Percentiles rank a stretch among this genome's conserved stretches.
Conservation (phyloP, 2,329 filamentous ascomycete genomes). For the Paracamarosporium sp. region DNA sequence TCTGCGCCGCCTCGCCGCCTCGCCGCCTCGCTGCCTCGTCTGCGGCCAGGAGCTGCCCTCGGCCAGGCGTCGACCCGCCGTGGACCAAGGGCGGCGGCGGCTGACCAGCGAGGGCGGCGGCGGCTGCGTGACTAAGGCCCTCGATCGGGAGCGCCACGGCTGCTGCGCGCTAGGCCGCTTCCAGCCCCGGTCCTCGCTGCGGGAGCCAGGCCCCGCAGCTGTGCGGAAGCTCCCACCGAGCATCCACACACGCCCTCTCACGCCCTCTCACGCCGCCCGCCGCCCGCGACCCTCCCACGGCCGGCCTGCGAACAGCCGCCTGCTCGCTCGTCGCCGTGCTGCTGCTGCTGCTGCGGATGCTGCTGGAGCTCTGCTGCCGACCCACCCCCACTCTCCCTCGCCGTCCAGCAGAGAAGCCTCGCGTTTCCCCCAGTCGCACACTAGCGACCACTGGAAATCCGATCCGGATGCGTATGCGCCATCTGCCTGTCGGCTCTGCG, state of each 20-base stretch:
- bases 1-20: neutral
- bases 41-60: too few relatives aligned
- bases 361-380: neutral
- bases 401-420: too few relatives aligned
- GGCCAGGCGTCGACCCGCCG: conserved; percentile 11
- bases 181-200: conserved; percentile 5
- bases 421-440: conserved; percentile 7
- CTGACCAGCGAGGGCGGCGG: conserved; percentile 23
- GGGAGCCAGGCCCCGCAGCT: conserved; percentile 14
- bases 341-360: too few relatives aligned
- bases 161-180: conserved; percentile 17
- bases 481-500: conserved; percentile 29
- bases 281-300: neutral
- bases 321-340: too few relatives aligned
- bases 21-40: neutral
- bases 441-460: conserved; percentile 28
- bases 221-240: conserved; percentile 13
- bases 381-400: too few relatives aligned
- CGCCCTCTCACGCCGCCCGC: neutral
- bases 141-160: conserved; percentile 9
- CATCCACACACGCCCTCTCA: neutral
- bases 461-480: conserved; percentile 24
- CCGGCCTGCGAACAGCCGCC: neutral
- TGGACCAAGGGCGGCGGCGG: conserved; percentile 11
- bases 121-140: conserved; percentile 10